Evolutionary conservation across 441 rosid species (phyloP).

Genomic region (Arabidopsis hybrid): DNA sequence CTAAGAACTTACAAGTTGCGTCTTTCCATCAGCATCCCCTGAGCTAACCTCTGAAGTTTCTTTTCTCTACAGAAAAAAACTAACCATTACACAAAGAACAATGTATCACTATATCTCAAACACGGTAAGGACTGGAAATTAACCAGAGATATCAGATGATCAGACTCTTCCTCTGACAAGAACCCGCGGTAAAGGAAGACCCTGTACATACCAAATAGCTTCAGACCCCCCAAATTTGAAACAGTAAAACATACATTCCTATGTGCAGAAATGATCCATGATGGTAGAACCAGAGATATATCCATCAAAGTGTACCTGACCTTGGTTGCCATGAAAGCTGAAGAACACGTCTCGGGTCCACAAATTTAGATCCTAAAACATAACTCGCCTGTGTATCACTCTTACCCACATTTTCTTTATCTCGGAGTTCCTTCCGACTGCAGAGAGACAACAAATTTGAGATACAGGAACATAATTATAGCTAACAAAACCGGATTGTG

Average conservation of each 20-base stretch:
- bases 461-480: not conserved
- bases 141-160: slow-evolving; percentile 78
- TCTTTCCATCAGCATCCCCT: slow-evolving; percentile 38
- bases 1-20: slow-evolving; percentile 41
- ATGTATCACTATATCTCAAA: not conserved
- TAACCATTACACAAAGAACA: not conserved
- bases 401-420: slow-evolving; percentile 42
- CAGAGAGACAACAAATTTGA: not conserved
- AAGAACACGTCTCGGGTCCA: slow-evolving; percentile 73
- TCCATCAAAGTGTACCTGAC: slow-evolving; percentile 74
- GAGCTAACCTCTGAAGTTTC: slow-evolving; percentile 39
- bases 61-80: not conserved
- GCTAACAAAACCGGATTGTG: not conserved
- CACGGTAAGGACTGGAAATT: not conserved
- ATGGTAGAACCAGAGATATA: slow-evolving; percentile 2
- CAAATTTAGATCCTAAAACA: slow-evolving; percentile 49
- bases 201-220: slow-evolving; percentile 54
- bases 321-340: slow-evolving; percentile 95
- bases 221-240: slow-evolving; percentile 35
- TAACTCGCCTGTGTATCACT: slow-evolving; percentile 38
- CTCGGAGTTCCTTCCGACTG: slow-evolving; percentile 79
- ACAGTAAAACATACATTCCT: not conserved
- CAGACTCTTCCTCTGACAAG: slow-evolving; percentile 79
- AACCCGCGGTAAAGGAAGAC: slow-evolving; percentile 75
- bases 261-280: not conserved